Evolutionary conservation across 1,284 basidiomycete genomes (phyloP), one percentile per base, ranked within the genome.

Genomic region (Agaricales sp.): DNA sequence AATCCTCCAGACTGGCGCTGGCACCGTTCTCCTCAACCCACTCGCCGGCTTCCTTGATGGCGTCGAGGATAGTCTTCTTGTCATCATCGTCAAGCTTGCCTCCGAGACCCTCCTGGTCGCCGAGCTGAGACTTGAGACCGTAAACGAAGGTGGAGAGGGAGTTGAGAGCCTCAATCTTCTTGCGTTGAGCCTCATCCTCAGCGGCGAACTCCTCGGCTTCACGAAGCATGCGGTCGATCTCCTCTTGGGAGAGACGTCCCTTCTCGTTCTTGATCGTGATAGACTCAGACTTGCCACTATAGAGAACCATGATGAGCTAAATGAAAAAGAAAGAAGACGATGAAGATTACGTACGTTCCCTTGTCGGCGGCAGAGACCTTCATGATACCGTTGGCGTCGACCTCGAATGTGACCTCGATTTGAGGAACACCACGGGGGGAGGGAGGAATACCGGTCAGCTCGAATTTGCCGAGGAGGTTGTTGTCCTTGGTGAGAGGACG

Each of bases 401-500:
- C 87, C 73, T 95, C 92, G 64, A 95, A 95, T 19, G 86, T 84
- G 51, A 96, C 92, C 68, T 95, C 92, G 52, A 95, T 92, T 59
- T 95, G 92, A 59, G 92, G 92, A 47, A 94, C 89, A 64, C 94
- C 94, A 55, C 92, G 91, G 54, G 94, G 93, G 1, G 94, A 89
- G 37, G 93, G 92, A 18, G 94, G 94, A 55, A 98, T 96, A 54
- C 88, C 68, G 52, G 81, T 86, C 45, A 97, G 82, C 70, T 97
- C 94, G 63, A 98, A 97, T 68, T 94, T 93, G 71, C 94, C 94
- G 55, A 99, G 86, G 50, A 87, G 78, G 76, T 96, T 94, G 83
- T 97, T 97, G 75, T 98, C 92, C 80, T 94, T 94, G 61, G 93
- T 96, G 65, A 95, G 71, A 44, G 91, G 83, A 66, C 92, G 90